phyloP scores from a whole-genome alignment of 2,329 filamentous ascomycete genomes.

The Torrubiellomyces zombiae region DNA sequence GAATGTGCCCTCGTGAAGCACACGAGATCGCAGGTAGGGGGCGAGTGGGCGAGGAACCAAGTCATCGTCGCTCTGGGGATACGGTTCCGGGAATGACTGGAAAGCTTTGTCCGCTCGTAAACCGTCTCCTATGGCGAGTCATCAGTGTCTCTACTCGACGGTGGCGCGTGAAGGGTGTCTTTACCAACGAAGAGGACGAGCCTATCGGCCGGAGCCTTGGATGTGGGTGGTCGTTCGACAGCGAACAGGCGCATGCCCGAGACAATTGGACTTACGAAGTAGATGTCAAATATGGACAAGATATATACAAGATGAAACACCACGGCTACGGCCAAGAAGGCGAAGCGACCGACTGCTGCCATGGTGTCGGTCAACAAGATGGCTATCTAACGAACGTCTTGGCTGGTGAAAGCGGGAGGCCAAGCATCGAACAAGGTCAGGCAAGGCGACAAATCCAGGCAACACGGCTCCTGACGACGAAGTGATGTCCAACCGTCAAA shows the following conservation, averaged over 20 bases:
- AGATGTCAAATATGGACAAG: constrained; percentile 93
- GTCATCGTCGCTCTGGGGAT: constrained; percentile 47
- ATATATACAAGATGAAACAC: constrained; percentile 90
- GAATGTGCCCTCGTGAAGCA: constrained; percentile 83
- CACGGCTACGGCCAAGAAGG: constrained; percentile 76
- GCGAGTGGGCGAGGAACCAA: constrained; percentile 65
- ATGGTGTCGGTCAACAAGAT: too few species aligned
- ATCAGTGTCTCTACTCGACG: too few species aligned
- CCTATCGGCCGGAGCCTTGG: constrained; percentile 68
- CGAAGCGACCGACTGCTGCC: constrained; percentile 47
- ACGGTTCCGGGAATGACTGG: constrained; percentile 80
- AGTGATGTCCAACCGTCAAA: too few species aligned
- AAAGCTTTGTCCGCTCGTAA: constrained; percentile 96
- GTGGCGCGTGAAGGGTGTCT: constrained; percentile 3
- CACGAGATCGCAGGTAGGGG: constrained; percentile 77
- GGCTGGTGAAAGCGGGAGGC: too few species aligned
- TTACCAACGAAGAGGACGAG: constrained; percentile 85
- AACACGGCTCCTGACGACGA: too few species aligned
- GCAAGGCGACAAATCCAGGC: too few species aligned
- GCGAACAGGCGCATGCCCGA: constrained; percentile 78
- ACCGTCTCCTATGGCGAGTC: constrained; percentile 53
- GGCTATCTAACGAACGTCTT: too few species aligned
- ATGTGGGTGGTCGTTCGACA: constrained; percentile 41
- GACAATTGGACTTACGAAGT: constrained; percentile 95
- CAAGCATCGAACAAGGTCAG: too few species aligned